A percentile compares a stretch with the other conserved stretches of the same genome.
phyloP scores from a whole-genome alignment of 768 basidiomycete species.

The Lentinula raphanica region DNA sequence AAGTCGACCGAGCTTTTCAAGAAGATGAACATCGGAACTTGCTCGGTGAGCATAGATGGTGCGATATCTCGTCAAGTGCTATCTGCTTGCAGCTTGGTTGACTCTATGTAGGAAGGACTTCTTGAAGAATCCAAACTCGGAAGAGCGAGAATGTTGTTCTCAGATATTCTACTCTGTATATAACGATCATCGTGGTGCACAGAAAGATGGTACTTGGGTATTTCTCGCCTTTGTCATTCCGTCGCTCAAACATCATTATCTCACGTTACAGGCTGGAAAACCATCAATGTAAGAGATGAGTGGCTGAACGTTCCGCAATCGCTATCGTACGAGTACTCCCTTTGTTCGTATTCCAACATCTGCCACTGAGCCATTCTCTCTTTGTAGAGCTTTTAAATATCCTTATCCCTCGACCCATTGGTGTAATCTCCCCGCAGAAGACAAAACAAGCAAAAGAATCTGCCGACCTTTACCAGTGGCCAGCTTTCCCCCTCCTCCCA shows the following conservation, averaged over 20 bases:
- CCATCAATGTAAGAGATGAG: background rate
- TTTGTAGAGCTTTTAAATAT: background rate
- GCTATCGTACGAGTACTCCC: background rate
- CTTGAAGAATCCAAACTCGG: background rate
- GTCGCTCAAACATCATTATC: background rate
- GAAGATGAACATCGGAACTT: background rate
- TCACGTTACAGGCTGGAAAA: background rate
- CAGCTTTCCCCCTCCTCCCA: background rate
- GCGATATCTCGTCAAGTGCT: background rate
- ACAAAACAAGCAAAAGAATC: conserved; percentile 3
- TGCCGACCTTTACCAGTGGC: background rate
- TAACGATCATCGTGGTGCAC: background rate
- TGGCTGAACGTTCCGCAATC: background rate
- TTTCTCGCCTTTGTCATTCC: background rate
- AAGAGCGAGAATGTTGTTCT: background rate
- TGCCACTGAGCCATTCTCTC: background rate
- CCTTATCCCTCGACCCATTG: conserved; percentile 1
- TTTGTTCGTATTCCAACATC: background rate
- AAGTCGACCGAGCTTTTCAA: background rate
- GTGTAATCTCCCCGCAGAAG: background rate
- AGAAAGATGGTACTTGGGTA: conserved; percentile 5
- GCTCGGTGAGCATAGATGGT: conserved; percentile 1
- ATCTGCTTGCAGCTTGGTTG: background rate
- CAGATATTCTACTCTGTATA: background rate
- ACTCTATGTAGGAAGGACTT: background rate